Conservation (phyloP, 2,329 filamentous ascomycete genomes). For the Nemania diffusa region DNA sequence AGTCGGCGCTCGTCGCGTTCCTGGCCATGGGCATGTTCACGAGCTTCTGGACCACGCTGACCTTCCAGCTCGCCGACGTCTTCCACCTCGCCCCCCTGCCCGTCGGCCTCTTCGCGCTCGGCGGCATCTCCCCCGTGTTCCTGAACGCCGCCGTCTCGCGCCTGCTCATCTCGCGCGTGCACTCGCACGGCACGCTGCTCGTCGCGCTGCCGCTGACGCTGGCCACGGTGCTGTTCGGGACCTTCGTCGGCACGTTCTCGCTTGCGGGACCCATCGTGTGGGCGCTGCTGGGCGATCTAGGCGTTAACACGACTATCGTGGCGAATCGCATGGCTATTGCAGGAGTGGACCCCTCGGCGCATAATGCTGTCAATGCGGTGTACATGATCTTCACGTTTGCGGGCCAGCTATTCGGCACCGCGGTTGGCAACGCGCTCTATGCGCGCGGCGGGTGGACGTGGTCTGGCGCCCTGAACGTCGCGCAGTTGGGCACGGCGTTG, state of each 20-base stretch:
- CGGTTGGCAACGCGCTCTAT: slow-evolving; percentile 48
- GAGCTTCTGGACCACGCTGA: slow-evolving; percentile 60
- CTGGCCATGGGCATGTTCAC: slow-evolving; percentile 64
- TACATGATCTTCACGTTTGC: slow-evolving; percentile 51
- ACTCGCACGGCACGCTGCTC: slow-evolving; percentile 43
- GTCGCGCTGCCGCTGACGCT: slow-evolving; percentile 40
- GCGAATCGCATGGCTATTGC: slow-evolving; percentile 49
- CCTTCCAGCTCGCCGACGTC: slow-evolving; percentile 45
- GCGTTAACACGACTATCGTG: slow-evolving; percentile 48
- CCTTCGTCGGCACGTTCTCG: slow-evolving; percentile 49
- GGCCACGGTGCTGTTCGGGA: slow-evolving; percentile 43
- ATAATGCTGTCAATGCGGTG: slow-evolving; percentile 53
- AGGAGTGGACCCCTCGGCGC: slow-evolving; percentile 45
- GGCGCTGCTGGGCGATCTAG: slow-evolving; percentile 49
- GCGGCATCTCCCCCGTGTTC: slow-evolving; percentile 45
- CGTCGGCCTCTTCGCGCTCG: slow-evolving; percentile 47
- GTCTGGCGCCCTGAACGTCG: slow-evolving; percentile 48
- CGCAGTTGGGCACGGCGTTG: slow-evolving; percentile 45
- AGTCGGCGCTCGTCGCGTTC: slow-evolving; percentile 74
- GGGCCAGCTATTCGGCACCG: slow-evolving; percentile 50
- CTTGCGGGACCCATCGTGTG: slow-evolving; percentile 49
- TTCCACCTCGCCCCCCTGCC: slow-evolving; percentile 45
- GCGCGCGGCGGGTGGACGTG: slow-evolving; percentile 48
- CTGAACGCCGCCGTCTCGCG: slow-evolving; percentile 45
- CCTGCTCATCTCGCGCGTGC: slow-evolving; percentile 41